phyloP scores from a whole-genome alignment of 108 stramenopile species.

The Cyclotella cryptica region DNA sequence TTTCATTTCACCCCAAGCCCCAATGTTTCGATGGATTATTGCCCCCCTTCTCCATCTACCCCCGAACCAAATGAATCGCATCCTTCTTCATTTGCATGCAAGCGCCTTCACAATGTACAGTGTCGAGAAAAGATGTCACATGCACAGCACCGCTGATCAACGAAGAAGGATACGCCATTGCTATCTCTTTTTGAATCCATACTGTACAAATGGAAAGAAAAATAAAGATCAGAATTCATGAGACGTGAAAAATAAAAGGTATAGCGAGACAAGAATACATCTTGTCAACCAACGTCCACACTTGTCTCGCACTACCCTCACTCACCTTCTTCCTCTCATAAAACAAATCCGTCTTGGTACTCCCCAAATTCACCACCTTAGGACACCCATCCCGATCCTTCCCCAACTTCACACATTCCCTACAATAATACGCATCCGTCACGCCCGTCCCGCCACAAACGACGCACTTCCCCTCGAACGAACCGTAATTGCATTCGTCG shows the following conservation, averaged over 20 bases:
- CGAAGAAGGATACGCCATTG: constrained; percentile 11
- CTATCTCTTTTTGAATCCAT: constrained; percentile 91
- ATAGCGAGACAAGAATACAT: no score
- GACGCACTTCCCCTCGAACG: constrained; percentile 94
- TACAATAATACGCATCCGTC: constrained; percentile 99
- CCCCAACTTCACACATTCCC: constrained; percentile 93
- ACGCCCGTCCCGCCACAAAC: constrained; percentile 97
- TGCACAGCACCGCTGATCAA: background rate
- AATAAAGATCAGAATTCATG: background rate
- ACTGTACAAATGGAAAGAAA: constrained; percentile 21
- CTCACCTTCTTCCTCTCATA: constrained; percentile 95
- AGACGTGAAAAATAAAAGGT: no score
- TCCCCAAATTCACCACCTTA: constrained; percentile 98
- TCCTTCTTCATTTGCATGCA: no score
- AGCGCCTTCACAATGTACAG: no score
- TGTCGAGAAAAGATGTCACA: no score
- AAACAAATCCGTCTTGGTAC: constrained; percentile 96
- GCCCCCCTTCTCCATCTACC: no score
- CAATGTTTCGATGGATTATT: no score
- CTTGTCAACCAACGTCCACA: no score
- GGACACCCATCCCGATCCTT: constrained; percentile 99
- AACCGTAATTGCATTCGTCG: constrained; percentile 99
- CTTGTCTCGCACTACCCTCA: background rate
- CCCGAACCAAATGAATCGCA: no score
- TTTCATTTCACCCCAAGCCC: no score